Conservation (phyloP, 2,329 filamentous ascomycete species). For the Penicillium sp. region DNA sequence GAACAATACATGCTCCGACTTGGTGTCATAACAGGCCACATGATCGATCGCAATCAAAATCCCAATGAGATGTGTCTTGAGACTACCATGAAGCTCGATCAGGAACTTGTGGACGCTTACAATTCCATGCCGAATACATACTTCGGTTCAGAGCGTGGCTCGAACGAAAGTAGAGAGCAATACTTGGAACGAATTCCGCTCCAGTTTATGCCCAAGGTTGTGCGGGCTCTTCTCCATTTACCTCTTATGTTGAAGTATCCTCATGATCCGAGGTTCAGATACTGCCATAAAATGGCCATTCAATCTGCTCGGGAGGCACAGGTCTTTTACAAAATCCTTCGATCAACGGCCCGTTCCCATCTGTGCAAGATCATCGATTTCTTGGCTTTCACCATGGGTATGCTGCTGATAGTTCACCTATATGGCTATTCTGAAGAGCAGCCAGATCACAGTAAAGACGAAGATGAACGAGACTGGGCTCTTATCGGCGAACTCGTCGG, state of each 20-base stretch:
- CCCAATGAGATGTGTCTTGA: slow-evolving; percentile 37
- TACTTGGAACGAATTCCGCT: slow-evolving; percentile 34
- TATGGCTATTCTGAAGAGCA: slow-evolving; percentile 35
- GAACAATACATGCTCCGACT: slow-evolving; percentile 36
- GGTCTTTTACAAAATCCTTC: slow-evolving; percentile 37
- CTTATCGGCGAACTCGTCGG: slow-evolving; percentile 34
- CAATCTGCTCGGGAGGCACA: slow-evolving; percentile 46
- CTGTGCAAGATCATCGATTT: slow-evolving; percentile 53
- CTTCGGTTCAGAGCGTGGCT: slow-evolving; percentile 26
- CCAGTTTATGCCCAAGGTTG: slow-evolving; percentile 43
- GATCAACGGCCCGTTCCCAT: slow-evolving; percentile 33
- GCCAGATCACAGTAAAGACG: slow-evolving; percentile 24
- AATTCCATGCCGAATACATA: slow-evolving; percentile 32
- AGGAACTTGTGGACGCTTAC: slow-evolving; percentile 38
- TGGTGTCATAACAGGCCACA: slow-evolving; percentile 36
- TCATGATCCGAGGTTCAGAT: slow-evolving; percentile 37
- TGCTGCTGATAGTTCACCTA: slow-evolving; percentile 47
- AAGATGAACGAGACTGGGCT: slow-evolving; percentile 39
- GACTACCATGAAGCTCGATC: slow-evolving; percentile 42
- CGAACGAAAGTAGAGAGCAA: slow-evolving; percentile 24
- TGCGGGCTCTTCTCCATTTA: slow-evolving; percentile 46
- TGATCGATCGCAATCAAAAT: slow-evolving; percentile 46
- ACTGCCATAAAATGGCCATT: slow-evolving; percentile 41
- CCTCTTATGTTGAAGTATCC: slow-evolving; percentile 48
- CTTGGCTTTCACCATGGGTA: slow-evolving; percentile 47